phyloP scores from a whole-genome alignment of 768 basidiomycete species.

The Russula sp. region DNA sequence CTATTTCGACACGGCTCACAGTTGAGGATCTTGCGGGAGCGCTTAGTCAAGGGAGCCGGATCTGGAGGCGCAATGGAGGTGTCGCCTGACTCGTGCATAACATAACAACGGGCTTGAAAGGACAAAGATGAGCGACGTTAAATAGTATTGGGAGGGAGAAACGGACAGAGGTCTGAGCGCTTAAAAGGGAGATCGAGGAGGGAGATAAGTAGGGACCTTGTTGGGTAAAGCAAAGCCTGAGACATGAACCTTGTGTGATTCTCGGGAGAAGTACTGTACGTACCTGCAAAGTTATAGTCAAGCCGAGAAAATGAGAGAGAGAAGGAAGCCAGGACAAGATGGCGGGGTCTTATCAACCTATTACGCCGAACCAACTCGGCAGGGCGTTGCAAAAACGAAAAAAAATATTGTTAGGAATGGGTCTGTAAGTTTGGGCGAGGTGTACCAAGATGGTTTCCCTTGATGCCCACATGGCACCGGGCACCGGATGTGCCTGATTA shows the following conservation, averaged over 20 bases:
- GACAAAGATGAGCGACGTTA: conserved; percentile 21
- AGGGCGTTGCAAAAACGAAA: conserved; percentile 10
- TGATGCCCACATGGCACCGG: conserved; percentile 26
- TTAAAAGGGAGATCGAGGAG: conserved; percentile 27
- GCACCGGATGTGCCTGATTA: conserved; percentile 27
- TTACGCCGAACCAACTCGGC: conserved; percentile 21
- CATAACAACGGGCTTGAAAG: conserved; percentile 27
- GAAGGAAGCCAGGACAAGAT: conserved; percentile 16
- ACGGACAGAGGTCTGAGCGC: conserved; percentile 25
- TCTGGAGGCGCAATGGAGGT: conserved; percentile 28
- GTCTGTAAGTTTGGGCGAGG: conserved; percentile 19
- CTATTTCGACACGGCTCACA: conserved; percentile 31
- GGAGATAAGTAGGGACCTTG: conserved; percentile 27
- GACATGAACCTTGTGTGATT: conserved; percentile 28
- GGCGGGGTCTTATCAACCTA: conserved; percentile 26
- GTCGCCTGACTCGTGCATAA: conserved; percentile 30
- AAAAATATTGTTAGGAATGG: conserved; percentile 15
- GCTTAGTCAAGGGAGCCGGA: conserved; percentile 24
- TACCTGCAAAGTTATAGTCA: conserved; percentile 21
- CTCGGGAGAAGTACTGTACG: conserved; percentile 25
- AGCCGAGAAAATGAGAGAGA: conserved; percentile 13
- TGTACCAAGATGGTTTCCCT: conserved; percentile 14
- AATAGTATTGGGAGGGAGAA: conserved; percentile 21
- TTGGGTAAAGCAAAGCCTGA: conserved; percentile 28
- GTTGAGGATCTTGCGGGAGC: conserved; percentile 30